Base-by-base conservation (phyloP, 2,329 filamentous ascomycete species). In the Gaeumannomyces tritici region DNA sequence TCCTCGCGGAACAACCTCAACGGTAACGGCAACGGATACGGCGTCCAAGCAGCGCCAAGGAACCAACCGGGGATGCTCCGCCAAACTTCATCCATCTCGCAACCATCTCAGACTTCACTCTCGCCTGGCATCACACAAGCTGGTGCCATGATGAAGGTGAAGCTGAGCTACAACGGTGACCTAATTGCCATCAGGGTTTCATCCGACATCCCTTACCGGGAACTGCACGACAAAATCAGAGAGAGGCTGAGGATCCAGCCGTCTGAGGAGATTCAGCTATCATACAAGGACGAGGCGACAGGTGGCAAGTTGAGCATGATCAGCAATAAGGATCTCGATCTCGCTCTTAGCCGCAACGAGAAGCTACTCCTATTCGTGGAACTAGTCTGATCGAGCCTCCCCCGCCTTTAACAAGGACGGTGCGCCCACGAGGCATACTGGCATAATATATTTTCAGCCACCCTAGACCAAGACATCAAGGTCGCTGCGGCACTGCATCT, bases 141-240 rank as follows among this genome's bases (percentile, higher is more conserved):
- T 42, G 71, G 76, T 8, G 76, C 81, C 9, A 83, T 85, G 4
- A 88, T 97, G 79, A 98, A 97, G 75, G 90, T 98, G 73, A 98
- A 98, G 77, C 89, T 97, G 62, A 95, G 90, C 77, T 97, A 91
- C 77, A 90, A 93, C 67, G 89, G 93, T 64, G 93, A 97, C 67
- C 85, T 96, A 63, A 93, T 97, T 67, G 90, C 95, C 57, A 92
- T 99, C 69, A 88, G 93, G 42, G 91, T 98, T 62, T 89, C 93
- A 0, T 83, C 83, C 1, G 89, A 96, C 62, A 91, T 96, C 69
- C 83, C 83, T 62, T 95, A 88, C 73, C 80, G 84, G 61, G 89
- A 91, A 65, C 81, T 99, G 11, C 88, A 89, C 68, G 88, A 92
- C 67, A 96, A 95, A 75, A 86, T 98, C 64, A 83, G 86, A 60